Evolutionary conservation across 78 protist genomes (phyloP).

Genomic region (Emiliania huxleyi): DNA sequence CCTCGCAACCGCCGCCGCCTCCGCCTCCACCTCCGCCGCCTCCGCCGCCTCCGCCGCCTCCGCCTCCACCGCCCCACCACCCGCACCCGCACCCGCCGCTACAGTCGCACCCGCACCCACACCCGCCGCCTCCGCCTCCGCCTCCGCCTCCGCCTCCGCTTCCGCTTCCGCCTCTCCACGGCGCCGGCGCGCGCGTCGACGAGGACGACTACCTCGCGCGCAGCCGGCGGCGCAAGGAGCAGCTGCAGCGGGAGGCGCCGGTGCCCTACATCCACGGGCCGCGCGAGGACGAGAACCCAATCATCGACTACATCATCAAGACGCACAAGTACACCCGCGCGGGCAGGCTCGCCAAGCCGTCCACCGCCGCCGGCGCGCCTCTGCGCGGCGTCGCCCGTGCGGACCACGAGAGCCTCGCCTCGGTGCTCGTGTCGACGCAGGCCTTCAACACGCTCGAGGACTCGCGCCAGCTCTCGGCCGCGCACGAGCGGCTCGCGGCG

Average conservation of each 20-base stretch:
- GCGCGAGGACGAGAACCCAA: conserved; percentile 12
- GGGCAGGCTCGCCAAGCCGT: background rate
- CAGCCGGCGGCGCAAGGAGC: background rate
- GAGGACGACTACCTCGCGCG: conserved; percentile 12
- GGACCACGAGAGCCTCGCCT: background rate
- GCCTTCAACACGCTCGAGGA: background rate
- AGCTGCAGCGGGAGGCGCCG: background rate
- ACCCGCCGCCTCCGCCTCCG: no score
- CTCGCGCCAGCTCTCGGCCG: background rate
- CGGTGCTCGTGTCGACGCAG: background rate
- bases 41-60: no score
- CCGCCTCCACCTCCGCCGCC: no score
- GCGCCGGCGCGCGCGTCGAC: background rate
- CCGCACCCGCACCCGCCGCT: no score
- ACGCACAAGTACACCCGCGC: background rate
- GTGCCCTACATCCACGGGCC: conserved; percentile 11
- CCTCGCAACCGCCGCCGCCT: no score
- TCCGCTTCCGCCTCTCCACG: no score
- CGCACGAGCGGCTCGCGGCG: background rate
- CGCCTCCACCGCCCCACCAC: no score
- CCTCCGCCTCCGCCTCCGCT: no score
- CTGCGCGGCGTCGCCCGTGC: background rate
- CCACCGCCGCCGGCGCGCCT: background rate
- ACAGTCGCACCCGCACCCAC: no score
- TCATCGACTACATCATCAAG: conserved; percentile 31